phyloP scores from a whole-genome alignment of 768 basidiomycete species.

The Fibroporia radiculosa region DNA sequence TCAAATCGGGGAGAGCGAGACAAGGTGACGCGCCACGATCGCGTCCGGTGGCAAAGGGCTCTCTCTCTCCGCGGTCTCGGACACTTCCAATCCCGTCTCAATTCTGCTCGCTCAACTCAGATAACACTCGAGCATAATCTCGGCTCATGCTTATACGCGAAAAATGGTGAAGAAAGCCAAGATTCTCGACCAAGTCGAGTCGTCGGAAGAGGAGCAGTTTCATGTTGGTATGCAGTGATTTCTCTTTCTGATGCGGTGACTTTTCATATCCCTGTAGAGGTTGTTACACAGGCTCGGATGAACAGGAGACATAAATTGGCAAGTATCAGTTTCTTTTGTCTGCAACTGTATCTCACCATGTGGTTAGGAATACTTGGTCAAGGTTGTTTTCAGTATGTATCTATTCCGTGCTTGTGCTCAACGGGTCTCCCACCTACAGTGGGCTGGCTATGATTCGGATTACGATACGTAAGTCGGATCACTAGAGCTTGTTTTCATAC shows the following conservation, averaged over 20 bases:
- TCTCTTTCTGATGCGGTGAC: background rate
- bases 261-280: conserved; percentile 29
- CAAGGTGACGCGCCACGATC: too few relatives aligned
- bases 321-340: conserved; percentile 15
- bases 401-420: background rate
- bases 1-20: too few relatives aligned
- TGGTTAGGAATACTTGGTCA: conserved; percentile 57
- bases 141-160: too few relatives aligned
- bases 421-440: conserved; percentile 32
- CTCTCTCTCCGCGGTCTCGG: too few relatives aligned
- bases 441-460: conserved; percentile 54
- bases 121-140: too few relatives aligned
- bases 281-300: conserved; percentile 52
- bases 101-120: too few relatives aligned
- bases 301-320: conserved; percentile 45
- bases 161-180: too few relatives aligned
- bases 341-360: background rate
- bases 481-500: background rate
- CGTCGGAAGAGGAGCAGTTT: conserved; percentile 9
- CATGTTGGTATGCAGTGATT: conserved; percentile 9
- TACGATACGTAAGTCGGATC: conserved; percentile 43
- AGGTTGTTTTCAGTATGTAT: conserved; percentile 31
- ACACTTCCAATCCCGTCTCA: too few relatives aligned
- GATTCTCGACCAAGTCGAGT: too few relatives aligned
- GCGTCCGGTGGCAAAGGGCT: too few relatives aligned